Percentiles rank a stretch among this genome's conserved stretches.
These are phyloP conservation scores for Gossypium gossypioides DNA, from an alignment of 441 rosid species.

Conservation along the genomic window DNA sequence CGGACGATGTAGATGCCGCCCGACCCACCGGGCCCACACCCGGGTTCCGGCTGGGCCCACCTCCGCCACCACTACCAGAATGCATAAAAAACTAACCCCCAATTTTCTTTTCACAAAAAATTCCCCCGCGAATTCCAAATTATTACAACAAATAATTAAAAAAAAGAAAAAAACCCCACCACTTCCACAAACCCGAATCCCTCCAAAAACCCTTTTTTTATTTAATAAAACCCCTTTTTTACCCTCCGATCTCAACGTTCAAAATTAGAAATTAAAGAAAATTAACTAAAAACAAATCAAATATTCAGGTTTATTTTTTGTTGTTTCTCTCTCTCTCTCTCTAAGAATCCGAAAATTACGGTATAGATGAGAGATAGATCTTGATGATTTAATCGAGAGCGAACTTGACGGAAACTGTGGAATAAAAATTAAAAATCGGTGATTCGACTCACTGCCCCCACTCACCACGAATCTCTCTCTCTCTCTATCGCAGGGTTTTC, in stretches of 20 bases:
- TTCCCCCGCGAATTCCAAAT: conserved; percentile 13
- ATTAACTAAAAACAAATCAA: not conserved
- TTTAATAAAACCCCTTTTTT: conserved; percentile 23
- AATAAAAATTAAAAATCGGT: conserved; percentile 16
- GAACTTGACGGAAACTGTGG: conserved; percentile 29
- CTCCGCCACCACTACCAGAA: conserved; percentile 66
- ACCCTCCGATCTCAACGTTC: conserved; percentile 60
- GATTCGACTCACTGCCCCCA: conserved; percentile 28
- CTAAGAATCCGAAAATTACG: conserved; percentile 30
- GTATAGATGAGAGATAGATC: conserved; percentile 33
- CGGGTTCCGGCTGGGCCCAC: conserved; percentile 65
- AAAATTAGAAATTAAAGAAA: not conserved
- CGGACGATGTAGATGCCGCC: conserved; percentile 73
- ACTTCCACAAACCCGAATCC: not conserved
- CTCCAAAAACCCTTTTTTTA: conserved; percentile 20
- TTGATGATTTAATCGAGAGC: conserved; percentile 16
- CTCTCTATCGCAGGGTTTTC: conserved; percentile 19
- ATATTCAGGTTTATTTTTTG: conserved; percentile 14
- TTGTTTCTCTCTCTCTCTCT: conserved; percentile 7
- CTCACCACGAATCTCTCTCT: conserved; percentile 6
- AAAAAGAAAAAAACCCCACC: conserved; percentile 16
- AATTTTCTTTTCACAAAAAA: conserved; percentile 16
- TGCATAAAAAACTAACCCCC: conserved; percentile 49
- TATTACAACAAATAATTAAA: conserved; percentile 9
- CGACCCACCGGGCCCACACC: conserved; percentile 62